Evolutionary conservation across 2,329 filamentous ascomycete species (phyloP), one percentile per base, ranked within the genome.

Genomic region (Xylaria polymorpha): DNA sequence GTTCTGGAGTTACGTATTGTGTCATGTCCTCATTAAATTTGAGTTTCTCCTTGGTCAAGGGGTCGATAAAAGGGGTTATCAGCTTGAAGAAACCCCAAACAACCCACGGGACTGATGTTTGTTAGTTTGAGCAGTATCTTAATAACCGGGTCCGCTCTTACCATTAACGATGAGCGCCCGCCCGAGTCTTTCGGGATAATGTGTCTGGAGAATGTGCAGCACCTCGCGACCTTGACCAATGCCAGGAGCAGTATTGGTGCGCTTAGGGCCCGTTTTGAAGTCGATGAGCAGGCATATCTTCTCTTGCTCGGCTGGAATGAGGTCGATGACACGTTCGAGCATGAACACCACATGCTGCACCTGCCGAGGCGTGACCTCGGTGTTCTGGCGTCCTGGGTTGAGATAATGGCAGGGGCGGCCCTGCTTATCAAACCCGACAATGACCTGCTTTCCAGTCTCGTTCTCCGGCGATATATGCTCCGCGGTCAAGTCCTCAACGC

Each of bases 51-150:
- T 92, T 90, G 10, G 96, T 99, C 76, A 94, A 84, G 8, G 96
- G 96, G 81, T 99, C 96, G 82, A 99, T 97, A 82, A 99, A 98
- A 46, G 95, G 94, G 4, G 90, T 94, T 82, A 99, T 94, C 76
- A 98, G 84, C 82, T 97, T 98, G 87, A 98, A 97, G 86, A 99
- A 99, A 60, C 92, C 92, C 80, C 89, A 91, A 70, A 98, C 93
- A 72, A 97, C 87, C 90, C 93, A 98, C 0, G 95, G 95, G 58
- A 97, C 93, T 95, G 72, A 58, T 66, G 43, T 25, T 20, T 25
- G 51, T 76, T 65, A 76, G 71, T 44, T 53, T 53, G 41, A 41
- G 10, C 15, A 32, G 43, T 25, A 58, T 1, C 15, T 9, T 15
- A 51, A 48, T 46, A 14, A 4, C 20, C 18, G 29, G 62, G 22